A percentile compares a stretch with the other conserved stretches of the same genome.
Evolutionary conservation across 352 stramenopile species (phyloP).

Genomic region (Globisporangium rhizosaccharum): DNA sequence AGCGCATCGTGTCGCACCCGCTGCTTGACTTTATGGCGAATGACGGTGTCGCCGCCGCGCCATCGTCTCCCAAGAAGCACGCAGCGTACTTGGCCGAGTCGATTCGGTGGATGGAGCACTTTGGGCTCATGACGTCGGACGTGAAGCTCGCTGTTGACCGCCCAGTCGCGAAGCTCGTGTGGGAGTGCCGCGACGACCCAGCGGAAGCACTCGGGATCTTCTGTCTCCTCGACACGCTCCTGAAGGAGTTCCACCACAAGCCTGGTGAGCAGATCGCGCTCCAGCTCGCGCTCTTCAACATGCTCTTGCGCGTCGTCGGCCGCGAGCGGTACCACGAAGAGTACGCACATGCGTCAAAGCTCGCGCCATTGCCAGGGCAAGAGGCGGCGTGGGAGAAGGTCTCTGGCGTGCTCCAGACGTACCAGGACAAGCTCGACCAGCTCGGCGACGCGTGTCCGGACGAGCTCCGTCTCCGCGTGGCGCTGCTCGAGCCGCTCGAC

Average conservation of each 20-base stretch:
- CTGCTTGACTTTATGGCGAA: constrained; percentile 70
- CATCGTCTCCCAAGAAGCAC: constrained; percentile 24
- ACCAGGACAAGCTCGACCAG: constrained; percentile 69
- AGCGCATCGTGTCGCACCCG: constrained; percentile 81
- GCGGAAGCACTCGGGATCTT: constrained; percentile 76
- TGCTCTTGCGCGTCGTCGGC: constrained; percentile 77
- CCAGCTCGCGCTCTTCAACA: constrained; percentile 83
- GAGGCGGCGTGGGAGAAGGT: constrained; percentile 74
- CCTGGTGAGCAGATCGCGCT: constrained; percentile 77
- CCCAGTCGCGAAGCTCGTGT: constrained; percentile 75
- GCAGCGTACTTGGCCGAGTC: constrained; percentile 85
- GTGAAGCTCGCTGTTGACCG: constrained; percentile 69
- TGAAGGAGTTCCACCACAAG: constrained; percentile 86
- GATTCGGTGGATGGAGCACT: constrained; percentile 89
- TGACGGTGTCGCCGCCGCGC: constrained; percentile 14
- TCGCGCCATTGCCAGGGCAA: constrained; percentile 62
- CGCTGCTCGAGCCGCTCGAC: constrained; percentile 70
- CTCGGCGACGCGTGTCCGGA: constrained; percentile 58
- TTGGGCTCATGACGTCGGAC: constrained; percentile 69
- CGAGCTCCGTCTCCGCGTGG: constrained; percentile 62
- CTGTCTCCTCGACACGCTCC: constrained; percentile 65
- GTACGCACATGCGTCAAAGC: constrained; percentile 51
- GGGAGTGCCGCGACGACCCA: constrained; percentile 80
- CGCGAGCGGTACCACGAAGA: constrained; percentile 74
- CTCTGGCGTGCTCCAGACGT: constrained; percentile 52